Conservation (phyloP, 257 asterid genomes). For the Jacaranda mimosifolia region DNA sequence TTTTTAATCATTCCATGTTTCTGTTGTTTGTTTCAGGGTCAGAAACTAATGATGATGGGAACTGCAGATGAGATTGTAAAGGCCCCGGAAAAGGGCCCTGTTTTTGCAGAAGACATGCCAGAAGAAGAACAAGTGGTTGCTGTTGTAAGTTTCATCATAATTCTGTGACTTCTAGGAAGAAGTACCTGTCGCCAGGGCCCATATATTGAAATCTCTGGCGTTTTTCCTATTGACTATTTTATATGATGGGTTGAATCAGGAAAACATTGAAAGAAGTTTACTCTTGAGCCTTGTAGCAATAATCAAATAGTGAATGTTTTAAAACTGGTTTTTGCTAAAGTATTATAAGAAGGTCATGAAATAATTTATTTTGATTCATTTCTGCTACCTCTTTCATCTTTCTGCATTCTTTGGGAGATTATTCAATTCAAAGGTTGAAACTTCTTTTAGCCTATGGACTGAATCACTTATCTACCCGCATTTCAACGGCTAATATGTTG, state of each 20-base stretch:
- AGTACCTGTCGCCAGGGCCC: slow-evolving; percentile 16
- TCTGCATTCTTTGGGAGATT: slow-evolving; percentile 18
- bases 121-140: slow-evolving; percentile 84
- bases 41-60: slow-evolving; percentile 99
- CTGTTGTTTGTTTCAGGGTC: slow-evolving; percentile 69
- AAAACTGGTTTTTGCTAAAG: background rate
- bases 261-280: slow-evolving; percentile 16
- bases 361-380: background rate
- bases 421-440: slow-evolving; percentile 10
- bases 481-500: background rate
- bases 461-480: background rate
- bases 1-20: slow-evolving; percentile 4
- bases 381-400: background rate
- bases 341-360: slow-evolving; percentile 9
- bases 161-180: slow-evolving; percentile 16
- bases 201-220: background rate
- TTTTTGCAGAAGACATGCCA: slow-evolving; percentile 97
- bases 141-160: slow-evolving; percentile 60
- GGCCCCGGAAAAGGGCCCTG: slow-evolving; percentile 96
- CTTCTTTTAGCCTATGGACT: slow-evolving; percentile 3
- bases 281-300: slow-evolving; percentile 11
- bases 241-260: slow-evolving; percentile 13
- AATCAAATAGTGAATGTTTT: background rate
- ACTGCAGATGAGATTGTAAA: slow-evolving; percentile 96
- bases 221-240: background rate